Evolutionary conservation across 2,329 filamentous ascomycete genomes (phyloP), one percentile per base, ranked within the genome.

Genomic region (Hypoxylon sp.): DNA sequence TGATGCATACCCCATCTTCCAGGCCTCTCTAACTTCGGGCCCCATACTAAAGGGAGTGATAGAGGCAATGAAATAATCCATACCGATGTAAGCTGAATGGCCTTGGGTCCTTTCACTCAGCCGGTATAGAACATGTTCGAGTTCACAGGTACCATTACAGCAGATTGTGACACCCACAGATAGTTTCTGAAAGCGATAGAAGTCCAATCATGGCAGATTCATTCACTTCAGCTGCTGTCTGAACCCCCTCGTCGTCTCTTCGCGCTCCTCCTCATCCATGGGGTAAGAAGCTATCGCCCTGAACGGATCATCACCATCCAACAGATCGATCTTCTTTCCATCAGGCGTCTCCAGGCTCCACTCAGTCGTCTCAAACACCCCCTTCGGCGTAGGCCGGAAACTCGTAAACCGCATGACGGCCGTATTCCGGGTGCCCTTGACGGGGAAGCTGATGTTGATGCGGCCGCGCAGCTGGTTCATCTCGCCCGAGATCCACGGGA

Each of bases 401-500:
- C 92, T 96, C 71, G 85, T 87, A 79, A 99, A 96, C 75, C 88
- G 87, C 87, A 97, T 96, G 76, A 88, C 84, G 6, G 89, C 96
- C 71, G 84, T 81, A 62, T 81, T 83, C 76, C 85, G 89, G 29
- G 88, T 92, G 41, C 96, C 96, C 81, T 92, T 93, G 27, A 99
- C 96, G 81, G 88, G 85, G 79, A 97, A 98, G 60, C 82, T 82
- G 63, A 99, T 92, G 83, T 98, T 86, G 78, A 99, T 97, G 73
- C 88, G 85, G 23, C 96, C 96, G 80, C 95, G 93, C 78, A 98
- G 81, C 83, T 97, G 95, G 81, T 97, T 96, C 86, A 99, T 91
- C 82, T 93, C 89, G 66, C 92, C 92, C 74, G 86, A 84, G 74
- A 96, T 94, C 91, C 91, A 95, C 46, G 92, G 92, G 76, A 95